These are phyloP conservation scores for Pholiota microspora DNA, from an alignment of 768 basidiomycete genomes.

Conservation along the genomic window DNA sequence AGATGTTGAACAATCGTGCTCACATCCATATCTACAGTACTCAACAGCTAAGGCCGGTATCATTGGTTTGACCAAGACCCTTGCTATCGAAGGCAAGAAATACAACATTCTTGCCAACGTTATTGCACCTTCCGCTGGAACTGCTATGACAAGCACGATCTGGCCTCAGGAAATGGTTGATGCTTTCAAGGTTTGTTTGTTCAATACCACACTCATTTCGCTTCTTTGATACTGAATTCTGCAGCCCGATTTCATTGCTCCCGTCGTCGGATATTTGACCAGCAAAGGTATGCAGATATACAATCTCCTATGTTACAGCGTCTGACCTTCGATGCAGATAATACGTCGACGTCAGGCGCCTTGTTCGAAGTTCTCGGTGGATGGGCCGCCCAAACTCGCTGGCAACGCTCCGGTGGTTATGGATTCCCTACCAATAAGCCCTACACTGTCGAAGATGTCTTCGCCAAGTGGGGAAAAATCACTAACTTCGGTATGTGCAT, in stretches of 20 bases:
- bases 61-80: conserved; percentile 83
- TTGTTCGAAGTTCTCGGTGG: conserved; percentile 90
- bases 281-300: conserved; percentile 54
- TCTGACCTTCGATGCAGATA: conserved; percentile 40
- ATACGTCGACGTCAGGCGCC: conserved; percentile 66
- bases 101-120: conserved; percentile 89
- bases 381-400: conserved; percentile 89
- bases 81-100: conserved; percentile 89
- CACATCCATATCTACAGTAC: conserved; percentile 47
- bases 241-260: conserved; percentile 89
- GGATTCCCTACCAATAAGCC: conserved; percentile 81
- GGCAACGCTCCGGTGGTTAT: conserved; percentile 87
- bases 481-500: conserved; percentile 73
- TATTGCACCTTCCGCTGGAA: conserved; percentile 86
- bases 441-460: conserved; percentile 78
- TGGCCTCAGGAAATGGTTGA: conserved; percentile 88
- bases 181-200: conserved; percentile 70
- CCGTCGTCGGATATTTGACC: conserved; percentile 86
- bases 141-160: conserved; percentile 86
- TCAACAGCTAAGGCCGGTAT: conserved; percentile 92
- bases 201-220: background rate
- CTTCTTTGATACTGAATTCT: conserved; percentile 1
- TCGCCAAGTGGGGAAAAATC: conserved; percentile 77
- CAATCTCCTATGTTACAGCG: background rate
- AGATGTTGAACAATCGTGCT: background rate